Evolutionary conservation across 1,139 yeast genomes (phyloP).

Genomic region (Kodamaea sp.): DNA sequence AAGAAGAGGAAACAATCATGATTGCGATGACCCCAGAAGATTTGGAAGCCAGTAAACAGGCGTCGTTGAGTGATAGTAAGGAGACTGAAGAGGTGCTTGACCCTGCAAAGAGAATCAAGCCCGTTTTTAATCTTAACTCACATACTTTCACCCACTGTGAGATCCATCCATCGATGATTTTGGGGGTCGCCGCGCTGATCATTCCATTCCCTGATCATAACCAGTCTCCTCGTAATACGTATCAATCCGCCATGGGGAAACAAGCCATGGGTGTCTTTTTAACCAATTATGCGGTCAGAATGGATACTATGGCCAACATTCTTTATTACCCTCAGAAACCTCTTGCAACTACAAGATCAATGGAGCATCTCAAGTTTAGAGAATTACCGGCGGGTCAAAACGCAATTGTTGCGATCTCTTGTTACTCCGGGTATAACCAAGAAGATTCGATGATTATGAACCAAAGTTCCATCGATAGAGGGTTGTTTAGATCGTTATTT

Average conservation of each 20-base stretch:
- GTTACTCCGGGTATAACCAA: conserved; percentile 98
- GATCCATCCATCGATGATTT: conserved; percentile 97
- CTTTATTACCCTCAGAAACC: conserved; percentile 98
- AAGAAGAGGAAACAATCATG: conserved; percentile 96
- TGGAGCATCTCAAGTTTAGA: conserved; percentile 96
- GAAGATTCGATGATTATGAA: conserved; percentile 99
- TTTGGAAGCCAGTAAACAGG: conserved; percentile 58
- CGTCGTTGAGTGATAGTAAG: conserved; percentile 40
- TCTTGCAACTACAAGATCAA: conserved; percentile 97
- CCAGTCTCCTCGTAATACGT: conserved; percentile 98
- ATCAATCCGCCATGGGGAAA: conserved; percentile 99
- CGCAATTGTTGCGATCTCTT: conserved; percentile 95
- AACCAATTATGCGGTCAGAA: conserved; percentile 92
- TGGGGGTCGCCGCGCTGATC: conserved; percentile 97
- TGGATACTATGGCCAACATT: conserved; percentile 99
- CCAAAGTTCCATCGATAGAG: conserved; percentile 95
- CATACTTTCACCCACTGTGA: conserved; percentile 98
- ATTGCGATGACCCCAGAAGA: conserved; percentile 99
- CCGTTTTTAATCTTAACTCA: conserved; percentile 55
- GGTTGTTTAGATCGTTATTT: conserved; percentile 90
- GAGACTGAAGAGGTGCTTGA: conserved; percentile 48
- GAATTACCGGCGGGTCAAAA: conserved; percentile 99
- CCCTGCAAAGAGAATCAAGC: conserved; percentile 86
- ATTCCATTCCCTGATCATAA: conserved; percentile 99
- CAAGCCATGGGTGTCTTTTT: conserved; percentile 99